A percentile compares a stretch with the other conserved stretches of the same genome.
phyloP scores from a whole-genome alignment of 371 early-diverging fungal species.

The Zychaea mexicana region DNA sequence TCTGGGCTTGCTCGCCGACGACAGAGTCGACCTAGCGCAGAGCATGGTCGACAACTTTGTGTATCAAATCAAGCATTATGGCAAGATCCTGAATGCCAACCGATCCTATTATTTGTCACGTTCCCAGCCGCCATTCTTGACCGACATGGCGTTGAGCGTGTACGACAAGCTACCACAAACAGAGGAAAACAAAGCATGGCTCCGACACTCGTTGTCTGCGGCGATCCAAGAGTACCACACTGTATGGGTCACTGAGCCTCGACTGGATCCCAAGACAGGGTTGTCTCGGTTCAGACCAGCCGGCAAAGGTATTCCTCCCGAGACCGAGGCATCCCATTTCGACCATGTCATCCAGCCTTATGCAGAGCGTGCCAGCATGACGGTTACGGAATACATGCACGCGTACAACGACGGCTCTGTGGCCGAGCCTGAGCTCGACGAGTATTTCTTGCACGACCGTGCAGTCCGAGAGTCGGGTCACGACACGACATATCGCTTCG shows the following conservation, averaged over 20 bases:
- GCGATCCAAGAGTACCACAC: conserved; percentile 91
- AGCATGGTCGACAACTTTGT: conserved; percentile 97
- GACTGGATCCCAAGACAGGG: conserved; percentile 78
- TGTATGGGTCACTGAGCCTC: conserved; percentile 88
- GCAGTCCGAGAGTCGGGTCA: conserved; percentile 97
- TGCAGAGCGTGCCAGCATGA: conserved; percentile 68
- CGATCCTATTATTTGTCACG: conserved; percentile 95
- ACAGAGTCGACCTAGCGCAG: conserved; percentile 79
- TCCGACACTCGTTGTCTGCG: conserved; percentile 72
- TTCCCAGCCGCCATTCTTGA: conserved; percentile 97
- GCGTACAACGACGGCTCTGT: conserved; percentile 70
- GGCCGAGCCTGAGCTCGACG: conserved; percentile 84
- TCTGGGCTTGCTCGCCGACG: conserved; percentile 86
- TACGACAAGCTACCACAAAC: conserved; percentile 60
- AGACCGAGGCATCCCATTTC: conserved; percentile 95
- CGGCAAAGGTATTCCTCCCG: conserved; percentile 95
- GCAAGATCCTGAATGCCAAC: conserved; percentile 97
- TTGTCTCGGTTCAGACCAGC: conserved; percentile 86
- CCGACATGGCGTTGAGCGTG: conserved; percentile 93
- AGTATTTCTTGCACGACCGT: conserved; percentile 95
- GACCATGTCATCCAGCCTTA: conserved; percentile 87
- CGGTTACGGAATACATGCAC: conserved; percentile 71
- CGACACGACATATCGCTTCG: conserved; percentile 95
- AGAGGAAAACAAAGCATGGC: conserved; percentile 75
- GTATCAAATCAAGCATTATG: conserved; percentile 95